Conservation (phyloP, 2,329 filamentous ascomycete genomes). For the Aureobasidium leucospermi region DNA sequence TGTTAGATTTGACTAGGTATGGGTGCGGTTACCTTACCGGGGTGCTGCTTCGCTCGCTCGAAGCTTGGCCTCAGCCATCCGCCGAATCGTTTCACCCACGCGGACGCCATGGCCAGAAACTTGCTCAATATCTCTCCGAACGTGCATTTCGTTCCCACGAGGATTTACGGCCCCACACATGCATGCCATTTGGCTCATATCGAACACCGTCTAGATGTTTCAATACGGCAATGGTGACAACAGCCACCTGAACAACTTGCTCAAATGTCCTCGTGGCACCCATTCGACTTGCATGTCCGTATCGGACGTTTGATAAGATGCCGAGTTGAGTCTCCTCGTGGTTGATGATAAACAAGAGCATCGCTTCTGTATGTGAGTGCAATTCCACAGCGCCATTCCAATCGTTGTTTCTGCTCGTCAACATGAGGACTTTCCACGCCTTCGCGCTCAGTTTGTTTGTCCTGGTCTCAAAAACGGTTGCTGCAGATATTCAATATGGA, state of each 20-base stretch:
- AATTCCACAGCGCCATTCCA: too few relatives aligned
- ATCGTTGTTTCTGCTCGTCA: neutral
- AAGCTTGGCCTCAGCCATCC: neutral
- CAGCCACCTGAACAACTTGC: neutral
- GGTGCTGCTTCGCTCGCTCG: too few relatives aligned
- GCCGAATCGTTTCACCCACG: neutral
- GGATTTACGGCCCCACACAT: neutral
- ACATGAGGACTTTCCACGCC: neutral
- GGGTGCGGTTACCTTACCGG: neutral
- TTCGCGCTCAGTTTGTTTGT: neutral
- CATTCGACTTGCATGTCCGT: neutral
- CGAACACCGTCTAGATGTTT: neutral
- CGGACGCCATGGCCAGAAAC: neutral
- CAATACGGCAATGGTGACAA: neutral
- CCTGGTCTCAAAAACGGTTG: neutral
- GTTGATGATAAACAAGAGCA: neutral
- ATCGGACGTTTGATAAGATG: neutral
- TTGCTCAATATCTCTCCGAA: constrained; percentile 2
- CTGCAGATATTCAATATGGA: constrained; percentile 12
- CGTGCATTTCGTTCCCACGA: neutral
- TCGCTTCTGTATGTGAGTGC: neutral
- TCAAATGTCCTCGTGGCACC: neutral
- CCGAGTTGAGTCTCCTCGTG: neutral
- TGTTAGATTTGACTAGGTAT: too few relatives aligned
- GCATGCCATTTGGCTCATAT: neutral